Evolutionary conservation across 352 stramenopile species (phyloP), one percentile per base, ranked within the genome.

Genomic region (Elongisporangium undulatum): DNA sequence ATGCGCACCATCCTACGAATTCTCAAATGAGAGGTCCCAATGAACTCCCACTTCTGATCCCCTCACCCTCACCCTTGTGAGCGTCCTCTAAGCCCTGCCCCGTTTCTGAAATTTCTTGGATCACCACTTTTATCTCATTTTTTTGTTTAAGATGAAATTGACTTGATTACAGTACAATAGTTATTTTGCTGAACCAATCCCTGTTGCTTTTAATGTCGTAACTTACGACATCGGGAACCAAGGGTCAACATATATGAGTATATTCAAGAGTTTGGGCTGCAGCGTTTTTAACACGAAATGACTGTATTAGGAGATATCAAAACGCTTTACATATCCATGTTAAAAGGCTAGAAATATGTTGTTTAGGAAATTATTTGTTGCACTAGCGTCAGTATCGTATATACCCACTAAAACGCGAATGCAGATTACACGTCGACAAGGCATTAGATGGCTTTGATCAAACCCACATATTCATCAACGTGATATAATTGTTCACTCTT

Each of bases 161-260:
- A 66, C 60, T 66, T 59, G 51, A 55, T 56, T 62, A 66, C 58
- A 67, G 55, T 62, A 62, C 53, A 21, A 21, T 16, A 61, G 29
- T 34, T 61, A 23, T 29, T 2, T 16, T 0, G 38, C 23, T 20
- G 24, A 62, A 22, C 61, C 61, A 66, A 61, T 58, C 23, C 26
- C 59, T 67, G 59, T 56, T 58, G 16, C 20, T 49, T 20, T 55
- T 48, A 26, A 61, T 61, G 54, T 66, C 59, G 53, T 66, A 61
- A 66, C 20, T 56, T 62, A 62, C 56, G 56, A 62, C 56, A 34
- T 56, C 26, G 49, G 56, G 49, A 62, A 62, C 56, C 56, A 61
- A 23, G 49, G 56, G 48, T 45, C 55, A 51, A 62, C 55, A 53
- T 19, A 34, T 34, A 8, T 38, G 23, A 13, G 34, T 48, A 53